These are phyloP conservation scores for Tolypocladium amazonense DNA, from an alignment of 2,329 filamentous ascomycete species.

Conservation along the genomic window DNA sequence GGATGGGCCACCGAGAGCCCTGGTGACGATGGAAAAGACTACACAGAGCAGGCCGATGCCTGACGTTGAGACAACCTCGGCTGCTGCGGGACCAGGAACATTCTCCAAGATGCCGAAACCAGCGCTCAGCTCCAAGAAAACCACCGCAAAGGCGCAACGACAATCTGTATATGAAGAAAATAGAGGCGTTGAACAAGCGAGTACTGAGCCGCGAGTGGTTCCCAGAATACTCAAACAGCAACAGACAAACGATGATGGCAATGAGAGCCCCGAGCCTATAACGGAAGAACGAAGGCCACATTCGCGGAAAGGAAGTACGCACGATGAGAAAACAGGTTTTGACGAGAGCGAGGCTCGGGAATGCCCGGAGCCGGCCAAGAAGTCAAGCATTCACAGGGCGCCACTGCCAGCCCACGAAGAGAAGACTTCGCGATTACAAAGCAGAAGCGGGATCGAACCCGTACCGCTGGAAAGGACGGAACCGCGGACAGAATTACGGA, in stretches of 20 bases:
- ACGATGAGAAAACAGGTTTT: neutral
- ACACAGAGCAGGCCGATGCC: neutral
- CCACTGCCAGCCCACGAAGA: neutral
- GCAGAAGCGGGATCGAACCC: neutral
- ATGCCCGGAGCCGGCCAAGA: neutral
- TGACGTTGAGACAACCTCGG: too few species aligned
- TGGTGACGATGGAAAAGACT: neutral
- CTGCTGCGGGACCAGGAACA: too few species aligned
- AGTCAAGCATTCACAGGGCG: neutral
- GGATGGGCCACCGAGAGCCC: neutral
- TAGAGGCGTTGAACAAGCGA: neutral
- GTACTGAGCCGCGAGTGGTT: neutral
- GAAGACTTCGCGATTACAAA: neutral
- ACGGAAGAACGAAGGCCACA: neutral
- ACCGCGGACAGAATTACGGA: slow-evolving; percentile 33
- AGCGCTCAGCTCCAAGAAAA: neutral
- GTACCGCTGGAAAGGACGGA: slow-evolving; percentile 4
- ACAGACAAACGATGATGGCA: neutral
- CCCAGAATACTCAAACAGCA: neutral
- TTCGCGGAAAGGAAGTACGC: neutral
- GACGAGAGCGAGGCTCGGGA: neutral
- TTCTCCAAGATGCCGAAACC: neutral
- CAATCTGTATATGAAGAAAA: neutral
- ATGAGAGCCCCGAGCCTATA: neutral
- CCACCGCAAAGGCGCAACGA: neutral